Percentiles rank a stretch among this genome's conserved stretches.
Conservation (phyloP, 1,139 yeast genomes). For the Groenewaldozyma auringiensis region DNA sequence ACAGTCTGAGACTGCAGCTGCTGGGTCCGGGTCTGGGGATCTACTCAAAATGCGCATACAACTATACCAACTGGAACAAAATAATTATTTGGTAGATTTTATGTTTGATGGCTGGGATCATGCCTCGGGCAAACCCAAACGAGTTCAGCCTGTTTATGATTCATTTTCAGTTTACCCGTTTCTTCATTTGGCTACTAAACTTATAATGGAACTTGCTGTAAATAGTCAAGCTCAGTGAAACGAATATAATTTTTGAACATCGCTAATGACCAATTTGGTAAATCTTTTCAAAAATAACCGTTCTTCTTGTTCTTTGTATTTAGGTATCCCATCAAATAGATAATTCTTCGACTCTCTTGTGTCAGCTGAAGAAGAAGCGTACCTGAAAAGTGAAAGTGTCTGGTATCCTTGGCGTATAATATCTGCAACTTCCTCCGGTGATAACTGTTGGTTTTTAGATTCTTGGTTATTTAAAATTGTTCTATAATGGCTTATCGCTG, state of each 20-base stretch:
- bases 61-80: constrained; percentile 89
- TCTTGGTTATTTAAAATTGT: constrained; percentile 12
- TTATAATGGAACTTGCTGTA: constrained; percentile 95
- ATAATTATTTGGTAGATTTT: constrained; percentile 91
- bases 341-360: constrained; percentile 11
- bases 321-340: constrained; percentile 22
- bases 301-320: constrained; percentile 23
- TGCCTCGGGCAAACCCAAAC: constrained; percentile 31
- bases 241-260: constrained; percentile 19
- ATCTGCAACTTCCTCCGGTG: constrained; percentile 22
- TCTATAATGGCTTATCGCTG: constrained; percentile 25
- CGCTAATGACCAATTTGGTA: constrained; percentile 21
- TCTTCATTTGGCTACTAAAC: constrained; percentile 80
- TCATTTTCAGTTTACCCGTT: constrained; percentile 94
- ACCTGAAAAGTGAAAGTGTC: constrained; percentile 22
- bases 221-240: constrained; percentile 43
- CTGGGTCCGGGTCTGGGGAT: background rate
- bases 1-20: constrained; percentile 42
- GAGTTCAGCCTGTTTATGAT: constrained; percentile 31
- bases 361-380: background rate
- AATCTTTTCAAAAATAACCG: constrained; percentile 22
- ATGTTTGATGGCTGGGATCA: constrained; percentile 88
- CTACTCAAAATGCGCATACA: constrained; percentile 97
- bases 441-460: constrained; percentile 9
- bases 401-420: constrained; percentile 26